phyloP scores from a whole-genome alignment of 1,139 yeast species.

The Saccharomyces hybrid region DNA sequence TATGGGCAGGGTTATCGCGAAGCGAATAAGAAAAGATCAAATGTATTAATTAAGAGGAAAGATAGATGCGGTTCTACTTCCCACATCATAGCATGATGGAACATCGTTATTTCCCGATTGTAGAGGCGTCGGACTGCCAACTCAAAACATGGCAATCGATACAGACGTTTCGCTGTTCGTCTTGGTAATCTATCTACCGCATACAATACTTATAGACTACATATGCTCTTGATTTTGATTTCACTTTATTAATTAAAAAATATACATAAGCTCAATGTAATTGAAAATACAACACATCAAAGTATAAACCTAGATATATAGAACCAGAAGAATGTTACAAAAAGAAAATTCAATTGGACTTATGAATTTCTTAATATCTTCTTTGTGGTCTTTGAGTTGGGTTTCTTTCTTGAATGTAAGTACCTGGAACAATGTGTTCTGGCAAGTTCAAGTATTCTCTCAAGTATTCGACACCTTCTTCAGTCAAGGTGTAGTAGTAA shows the following conservation, averaged over 20 bases:
- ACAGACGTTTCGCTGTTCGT: no score
- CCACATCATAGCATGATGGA: no score
- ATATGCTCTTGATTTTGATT: neutral
- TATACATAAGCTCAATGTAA: neutral
- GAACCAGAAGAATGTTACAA: conserved; percentile 1
- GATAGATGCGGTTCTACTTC: no score
- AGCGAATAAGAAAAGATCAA: neutral
- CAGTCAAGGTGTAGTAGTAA: conserved; percentile 99
- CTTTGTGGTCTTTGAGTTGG: conserved; percentile 65
- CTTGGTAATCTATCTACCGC: no score
- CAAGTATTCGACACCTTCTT: conserved; percentile 97
- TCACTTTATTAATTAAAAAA: neutral
- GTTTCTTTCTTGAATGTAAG: conserved; percentile 92
- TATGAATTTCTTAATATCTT: conserved; percentile 32
- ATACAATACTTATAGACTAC: no score
- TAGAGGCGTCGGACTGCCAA: neutral
- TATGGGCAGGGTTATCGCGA: neutral
- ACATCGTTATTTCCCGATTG: no score
- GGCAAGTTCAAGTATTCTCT: conserved; percentile 98
- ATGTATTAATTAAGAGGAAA: no score
- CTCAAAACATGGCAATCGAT: no score
- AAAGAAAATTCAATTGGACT: conserved; percentile 5
- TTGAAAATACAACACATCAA: conserved; percentile 1
- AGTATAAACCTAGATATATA: conserved; percentile 1
- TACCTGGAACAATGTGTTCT: conserved; percentile 96